Evolutionary conservation across 2,329 filamentous ascomycete genomes (phyloP).

Genomic region (Colletotrichum coccodes): DNA sequence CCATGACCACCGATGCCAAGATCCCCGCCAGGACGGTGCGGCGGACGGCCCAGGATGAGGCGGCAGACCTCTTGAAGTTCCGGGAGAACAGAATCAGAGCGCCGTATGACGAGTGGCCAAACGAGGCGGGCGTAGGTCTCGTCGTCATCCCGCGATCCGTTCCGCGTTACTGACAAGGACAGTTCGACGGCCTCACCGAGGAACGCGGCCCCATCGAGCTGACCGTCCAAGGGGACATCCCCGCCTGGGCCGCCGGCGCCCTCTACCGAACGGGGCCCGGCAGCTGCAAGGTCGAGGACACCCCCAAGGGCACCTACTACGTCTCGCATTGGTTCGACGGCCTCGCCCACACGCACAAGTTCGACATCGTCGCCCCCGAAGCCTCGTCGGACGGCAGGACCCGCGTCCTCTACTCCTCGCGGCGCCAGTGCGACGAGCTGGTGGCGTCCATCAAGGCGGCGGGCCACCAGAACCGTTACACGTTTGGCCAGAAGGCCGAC

Average conservation of each 20-base stretch:
- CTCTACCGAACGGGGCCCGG: conserved; percentile 82
- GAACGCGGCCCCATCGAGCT: conserved; percentile 73
- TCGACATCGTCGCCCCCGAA: conserved; percentile 66
- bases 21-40: conserved; percentile 14
- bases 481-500: conserved; percentile 78
- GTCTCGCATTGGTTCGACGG: conserved; percentile 86
- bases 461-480: conserved; percentile 66
- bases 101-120: conserved; percentile 57
- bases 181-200: conserved; percentile 77
- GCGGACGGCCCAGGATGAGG: conserved; percentile 28
- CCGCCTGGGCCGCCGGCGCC: conserved; percentile 75
- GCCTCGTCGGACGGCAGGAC: conserved; percentile 36
- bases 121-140: conserved; percentile 55
- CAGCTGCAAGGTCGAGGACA: conserved; percentile 67
- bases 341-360: conserved; percentile 76
- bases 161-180: not conserved
- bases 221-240: conserved; percentile 72
- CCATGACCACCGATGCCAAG: not conserved
- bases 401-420: conserved; percentile 76
- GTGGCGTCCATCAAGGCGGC: conserved; percentile 69
- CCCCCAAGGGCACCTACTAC: conserved; percentile 66
- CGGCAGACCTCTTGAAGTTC: conserved; percentile 22
- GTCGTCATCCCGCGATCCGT: not conserved
- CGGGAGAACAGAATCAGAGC: conserved; percentile 35
- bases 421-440: conserved; percentile 72